Base-by-base conservation (phyloP, 768 basidiomycete genomes). In the Pleurotus salmoneostramineus region DNA sequence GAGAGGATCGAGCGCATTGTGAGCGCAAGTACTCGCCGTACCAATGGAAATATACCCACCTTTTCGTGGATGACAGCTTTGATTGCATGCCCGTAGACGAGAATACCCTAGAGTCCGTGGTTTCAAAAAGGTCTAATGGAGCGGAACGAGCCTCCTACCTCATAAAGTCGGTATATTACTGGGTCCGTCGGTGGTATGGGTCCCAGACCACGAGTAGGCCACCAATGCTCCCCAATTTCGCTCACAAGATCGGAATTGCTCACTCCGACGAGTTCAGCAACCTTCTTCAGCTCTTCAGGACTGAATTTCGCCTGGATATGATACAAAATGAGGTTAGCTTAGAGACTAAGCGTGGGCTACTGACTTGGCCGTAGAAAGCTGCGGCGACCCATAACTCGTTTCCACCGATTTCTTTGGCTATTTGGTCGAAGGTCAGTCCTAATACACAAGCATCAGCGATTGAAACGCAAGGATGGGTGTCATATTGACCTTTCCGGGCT, bases 301-400 rank as follows among this genome's bases (percentile, higher is more conserved):
- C 76, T 74, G 15, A 89, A 75, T 69, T 91, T 92, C 3, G 91
- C 90, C 87, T 92, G 21, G 21, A 59, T 27, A 27, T 27, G 21
- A 27, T 27, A 27, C 21, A 27, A 27, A 27, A 27, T 40, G 37
- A n/a, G n/a, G n/a, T 40, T 40, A 40, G 37, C n/a, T 8, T 40
- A 40, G n/a, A 40, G 8, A n/a, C n/a, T 40, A 8, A 40, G 10
- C 10, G 37, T 8, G 37, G 37, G 8, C 8, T 7, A 63, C 72
- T 17, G 58, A 88, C 88, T 75, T 92, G 91, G 5, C 86, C 91
- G 63, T 91, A 91, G 71, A 93, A 89, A 49, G 85, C 84, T 4
- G 91, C 83, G 3, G 91, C 91, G 27, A 92, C 78, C 89, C 89
- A 93, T 27, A 93, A 78, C 65, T 93, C 91, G 66, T 91, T 87